Base-by-base conservation (phyloP, 2,329 filamentous ascomycete genomes). In the Monosporascus sp. region DNA sequence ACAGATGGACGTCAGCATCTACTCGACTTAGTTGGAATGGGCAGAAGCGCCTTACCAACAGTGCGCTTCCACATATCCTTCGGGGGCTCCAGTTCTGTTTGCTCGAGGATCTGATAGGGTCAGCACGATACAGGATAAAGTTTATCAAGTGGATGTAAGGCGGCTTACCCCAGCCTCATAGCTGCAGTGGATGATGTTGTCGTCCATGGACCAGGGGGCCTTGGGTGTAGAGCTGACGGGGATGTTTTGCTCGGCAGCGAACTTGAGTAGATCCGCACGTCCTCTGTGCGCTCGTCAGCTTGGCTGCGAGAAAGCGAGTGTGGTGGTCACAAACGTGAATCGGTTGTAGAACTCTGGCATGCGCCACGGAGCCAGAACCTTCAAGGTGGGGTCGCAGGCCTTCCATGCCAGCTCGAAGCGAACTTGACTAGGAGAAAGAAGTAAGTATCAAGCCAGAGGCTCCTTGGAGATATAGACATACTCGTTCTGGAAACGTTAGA, bases 21-120 rank as follows among this genome's bases (percentile, higher is more conserved):
- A 24, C 22, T 24, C 22, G 22, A 24, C 22, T 24, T 24, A 24
- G 22, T 24, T 24, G 22, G 22, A 24, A 24, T 24, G 22, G 22
- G 5, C 22, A 24, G 22, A 24, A 24, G 22, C 22, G 22, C 22
- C 22, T 24, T 65, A 65, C 60, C 58, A 36, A 71, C 61, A n/a
- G 79, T 80, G 64, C 81, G 73, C 62, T 79, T 89, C 87, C 87
- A 90, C 78, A 90, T 84, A 63, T 89, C 83, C 60, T 81, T 75
- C 20, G 86, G 85, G 43, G 86, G 79, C 54, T 81, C 80, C 55
- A 76, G 71, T 60, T 77, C 65, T n/a, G 76, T 73, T 53, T 79
- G 77, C 69, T 87, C 85, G 46, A 88, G 77, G 57, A 84, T 86
- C 65, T 24, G 22, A 24, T 24, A 24, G 22, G 22, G 22, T 24